A percentile compares a stretch with the other conserved stretches of the same genome.
phyloP scores from a whole-genome alignment of 2,329 filamentous ascomycete genomes.

The Teratosphaeria gauchensis region DNA sequence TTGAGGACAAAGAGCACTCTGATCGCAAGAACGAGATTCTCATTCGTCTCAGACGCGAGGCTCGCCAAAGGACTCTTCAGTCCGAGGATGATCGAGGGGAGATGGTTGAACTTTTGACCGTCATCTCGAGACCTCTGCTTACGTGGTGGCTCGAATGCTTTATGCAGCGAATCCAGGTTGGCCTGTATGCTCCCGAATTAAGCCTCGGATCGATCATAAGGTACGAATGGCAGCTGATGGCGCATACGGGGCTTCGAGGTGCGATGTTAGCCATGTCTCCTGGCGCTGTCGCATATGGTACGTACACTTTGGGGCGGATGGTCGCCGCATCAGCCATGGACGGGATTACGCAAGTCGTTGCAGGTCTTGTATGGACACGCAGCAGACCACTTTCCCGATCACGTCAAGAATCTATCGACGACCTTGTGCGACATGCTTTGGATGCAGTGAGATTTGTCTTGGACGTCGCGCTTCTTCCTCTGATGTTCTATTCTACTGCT shows the following conservation, averaged over 20 bases:
- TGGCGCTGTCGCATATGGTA: constrained; percentile 4
- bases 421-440: background rate
- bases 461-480: constrained; percentile 17
- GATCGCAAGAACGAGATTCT: constrained; percentile 3
- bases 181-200: constrained; percentile 11
- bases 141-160: constrained; percentile 14
- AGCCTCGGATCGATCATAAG: constrained; percentile 11
- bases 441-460: constrained; percentile 4
- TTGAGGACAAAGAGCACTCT: constrained; percentile 27
- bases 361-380: background rate
- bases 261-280: constrained; percentile 8
- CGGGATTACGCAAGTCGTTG: background rate
- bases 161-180: constrained; percentile 14
- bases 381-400: background rate
- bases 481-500: constrained; percentile 16
- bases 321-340: background rate
- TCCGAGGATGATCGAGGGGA: constrained; percentile 18
- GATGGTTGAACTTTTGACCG: constrained; percentile 8
- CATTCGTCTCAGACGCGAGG: constrained; percentile 5
- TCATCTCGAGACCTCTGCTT: constrained; percentile 7
- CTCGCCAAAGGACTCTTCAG: constrained; percentile 8
- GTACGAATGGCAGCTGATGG: constrained; percentile 7
- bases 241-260: constrained; percentile 5
- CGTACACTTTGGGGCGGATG: constrained; percentile 1
- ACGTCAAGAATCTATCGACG: background rate